Evolutionary conservation across 352 stramenopile genomes (phyloP).

Genomic region (Phytophthora cryptogea): DNA sequence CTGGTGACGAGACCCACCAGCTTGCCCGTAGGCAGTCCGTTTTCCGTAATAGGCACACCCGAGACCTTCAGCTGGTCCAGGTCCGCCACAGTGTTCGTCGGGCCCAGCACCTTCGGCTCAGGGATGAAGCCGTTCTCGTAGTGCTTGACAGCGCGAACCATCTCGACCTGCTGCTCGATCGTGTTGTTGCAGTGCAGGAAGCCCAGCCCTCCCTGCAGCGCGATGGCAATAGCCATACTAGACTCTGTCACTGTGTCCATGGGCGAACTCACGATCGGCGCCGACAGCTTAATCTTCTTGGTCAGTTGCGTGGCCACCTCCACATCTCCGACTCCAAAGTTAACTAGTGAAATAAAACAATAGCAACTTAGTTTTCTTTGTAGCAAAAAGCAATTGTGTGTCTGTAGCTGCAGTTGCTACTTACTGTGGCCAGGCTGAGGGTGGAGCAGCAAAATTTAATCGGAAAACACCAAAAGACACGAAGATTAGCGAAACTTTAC

Average conservation of each 20-base stretch:
- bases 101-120: slow-evolving; percentile 95
- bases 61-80: slow-evolving; percentile 95
- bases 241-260: slow-evolving; percentile 99
- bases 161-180: slow-evolving; percentile 92
- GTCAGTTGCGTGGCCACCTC: slow-evolving; percentile 88
- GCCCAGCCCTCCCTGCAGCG: slow-evolving; percentile 97
- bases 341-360: slow-evolving; percentile 47
- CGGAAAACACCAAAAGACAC: slow-evolving; percentile 3
- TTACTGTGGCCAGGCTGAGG: slow-evolving; percentile 69
- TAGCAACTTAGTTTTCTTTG: neutral
- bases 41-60: slow-evolving; percentile 97
- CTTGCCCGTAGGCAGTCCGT: slow-evolving; percentile 94
- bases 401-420: slow-evolving; percentile 11
- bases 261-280: slow-evolving; percentile 96
- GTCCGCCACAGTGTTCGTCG: slow-evolving; percentile 92
- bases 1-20: slow-evolving; percentile 98
- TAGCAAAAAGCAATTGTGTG: too few species aligned
- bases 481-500: slow-evolving; percentile 18
- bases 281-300: slow-evolving; percentile 93
- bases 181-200: slow-evolving; percentile 99
- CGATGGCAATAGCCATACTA: slow-evolving; percentile 98
- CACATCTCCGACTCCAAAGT: slow-evolving; percentile 95
- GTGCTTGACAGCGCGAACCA: slow-evolving; percentile 93
- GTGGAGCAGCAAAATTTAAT: neutral
- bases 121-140: slow-evolving; percentile 99